Percentiles rank a stretch among this genome's conserved stretches.
Evolutionary conservation across 2,329 filamentous ascomycete genomes (phyloP).

Genomic region (Aspergillus sp.): DNA sequence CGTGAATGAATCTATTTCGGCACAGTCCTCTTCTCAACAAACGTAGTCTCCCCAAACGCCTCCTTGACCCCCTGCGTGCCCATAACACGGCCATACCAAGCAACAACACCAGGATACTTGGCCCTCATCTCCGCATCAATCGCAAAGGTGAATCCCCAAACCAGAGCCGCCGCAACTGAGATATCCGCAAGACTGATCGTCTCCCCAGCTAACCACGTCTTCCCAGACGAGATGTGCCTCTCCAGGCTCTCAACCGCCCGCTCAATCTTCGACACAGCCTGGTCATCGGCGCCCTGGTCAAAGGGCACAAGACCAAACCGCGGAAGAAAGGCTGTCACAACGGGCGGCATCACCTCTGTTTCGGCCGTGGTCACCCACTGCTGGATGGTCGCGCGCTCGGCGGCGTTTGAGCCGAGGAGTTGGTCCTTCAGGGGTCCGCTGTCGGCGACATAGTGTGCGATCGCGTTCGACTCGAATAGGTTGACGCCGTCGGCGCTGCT

Average conservation of each 20-base stretch:
- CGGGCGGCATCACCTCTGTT: conserved; percentile 22
- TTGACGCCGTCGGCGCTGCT: conserved; percentile 49
- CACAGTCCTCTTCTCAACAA: conserved; percentile 11
- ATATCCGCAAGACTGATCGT: conserved; percentile 31
- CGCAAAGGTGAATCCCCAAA: conserved; percentile 25
- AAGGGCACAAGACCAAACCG: conserved; percentile 20
- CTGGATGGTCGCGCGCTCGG: conserved; percentile 44
- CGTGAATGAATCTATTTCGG: neutral
- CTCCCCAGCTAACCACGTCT: conserved; percentile 22
- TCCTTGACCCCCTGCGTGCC: conserved; percentile 7
- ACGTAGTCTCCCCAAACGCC: conserved; percentile 10
- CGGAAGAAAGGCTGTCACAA: conserved; percentile 21
- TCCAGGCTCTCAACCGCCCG: conserved; percentile 22
- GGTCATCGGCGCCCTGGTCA: conserved; percentile 22
- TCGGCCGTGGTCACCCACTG: conserved; percentile 50
- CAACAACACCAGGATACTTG: conserved; percentile 23
- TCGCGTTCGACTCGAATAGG: conserved; percentile 49
- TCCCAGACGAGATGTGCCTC: conserved; percentile 16
- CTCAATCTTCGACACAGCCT: conserved; percentile 19
- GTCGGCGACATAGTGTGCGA: conserved; percentile 49
- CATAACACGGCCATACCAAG: conserved; percentile 19
- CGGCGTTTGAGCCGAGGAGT: conserved; percentile 45
- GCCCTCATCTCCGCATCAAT: conserved; percentile 28
- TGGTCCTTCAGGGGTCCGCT: conserved; percentile 46
- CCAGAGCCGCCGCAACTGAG: conserved; percentile 22